phyloP scores from a whole-genome alignment of 2,329 filamentous ascomycete genomes.

The Penicillium sp. region DNA sequence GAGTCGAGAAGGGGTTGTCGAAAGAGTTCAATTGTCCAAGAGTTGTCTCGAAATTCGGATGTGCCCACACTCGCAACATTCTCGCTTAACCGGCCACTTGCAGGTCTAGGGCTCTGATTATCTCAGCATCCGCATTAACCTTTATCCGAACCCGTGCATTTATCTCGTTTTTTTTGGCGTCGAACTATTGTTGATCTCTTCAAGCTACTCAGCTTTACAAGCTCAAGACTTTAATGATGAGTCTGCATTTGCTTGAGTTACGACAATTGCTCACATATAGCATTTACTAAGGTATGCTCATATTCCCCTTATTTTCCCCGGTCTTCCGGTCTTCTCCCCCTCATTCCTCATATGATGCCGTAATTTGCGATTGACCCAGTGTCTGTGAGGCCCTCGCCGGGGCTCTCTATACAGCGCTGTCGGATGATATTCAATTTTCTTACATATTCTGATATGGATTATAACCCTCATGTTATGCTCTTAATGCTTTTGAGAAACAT shows the following conservation, averaged over 20 bases:
- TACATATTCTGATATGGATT: slow-evolving; percentile 89
- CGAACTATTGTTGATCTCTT: slow-evolving; percentile 1
- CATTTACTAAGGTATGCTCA: slow-evolving; percentile 24
- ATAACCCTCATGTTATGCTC: slow-evolving; percentile 2
- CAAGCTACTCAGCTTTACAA: slow-evolving; percentile 9
- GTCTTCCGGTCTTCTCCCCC: not conserved
- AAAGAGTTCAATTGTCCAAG: slow-evolving; percentile 33
- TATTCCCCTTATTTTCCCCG: not conserved
- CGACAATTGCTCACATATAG: not conserved
- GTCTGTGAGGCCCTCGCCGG: slow-evolving; percentile 87
- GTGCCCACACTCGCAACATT: slow-evolving; percentile 37
- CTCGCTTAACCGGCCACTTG: slow-evolving; percentile 44
- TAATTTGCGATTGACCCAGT: slow-evolving; percentile 99
- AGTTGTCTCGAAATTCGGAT: slow-evolving; percentile 41
- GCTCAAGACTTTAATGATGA: slow-evolving; percentile 7
- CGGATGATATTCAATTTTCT: slow-evolving; percentile 86
- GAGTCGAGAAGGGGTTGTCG: slow-evolving; percentile 39
- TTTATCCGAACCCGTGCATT: slow-evolving; percentile 28
- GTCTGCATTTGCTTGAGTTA: not conserved
- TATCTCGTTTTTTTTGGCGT: slow-evolving; percentile 22
- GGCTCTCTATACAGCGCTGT: slow-evolving; percentile 72
- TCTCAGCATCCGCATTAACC: slow-evolving; percentile 10
- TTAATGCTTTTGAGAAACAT: slow-evolving; percentile 4
- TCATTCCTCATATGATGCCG: slow-evolving; percentile 68
- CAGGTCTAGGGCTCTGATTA: slow-evolving; percentile 38